These are phyloP conservation scores for Podaxis mareebaensis DNA, from an alignment of 768 basidiomycete genomes.

Conservation along the genomic window DNA sequence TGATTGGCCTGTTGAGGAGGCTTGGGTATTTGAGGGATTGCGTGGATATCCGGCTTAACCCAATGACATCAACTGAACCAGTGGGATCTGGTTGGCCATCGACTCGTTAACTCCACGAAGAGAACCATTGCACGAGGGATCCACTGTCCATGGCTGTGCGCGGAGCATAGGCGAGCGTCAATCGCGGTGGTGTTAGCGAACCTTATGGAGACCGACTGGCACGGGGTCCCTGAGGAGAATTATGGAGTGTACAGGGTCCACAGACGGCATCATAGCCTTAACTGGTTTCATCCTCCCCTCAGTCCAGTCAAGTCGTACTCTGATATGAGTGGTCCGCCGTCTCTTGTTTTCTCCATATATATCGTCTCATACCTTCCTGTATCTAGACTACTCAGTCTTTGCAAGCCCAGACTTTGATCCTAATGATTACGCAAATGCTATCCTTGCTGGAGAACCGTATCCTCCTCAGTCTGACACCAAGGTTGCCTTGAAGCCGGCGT, in stretches of 20 bases:
- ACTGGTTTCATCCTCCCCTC: neutral
- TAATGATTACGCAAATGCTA: conserved; percentile 88
- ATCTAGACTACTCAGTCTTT: conserved; percentile 77
- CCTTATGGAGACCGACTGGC: neutral
- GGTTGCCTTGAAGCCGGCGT: conserved; percentile 28
- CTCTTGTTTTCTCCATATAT: neutral
- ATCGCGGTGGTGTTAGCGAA: neutral
- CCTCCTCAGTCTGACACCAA: conserved; percentile 40
- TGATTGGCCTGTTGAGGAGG: neutral
- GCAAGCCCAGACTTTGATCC: conserved; percentile 76
- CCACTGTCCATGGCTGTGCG: neutral
- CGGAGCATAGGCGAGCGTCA: neutral
- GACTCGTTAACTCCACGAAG: neutral
- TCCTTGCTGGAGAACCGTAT: conserved; percentile 83
- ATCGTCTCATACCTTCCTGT: conserved; percentile 31
- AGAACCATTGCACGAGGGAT: neutral
- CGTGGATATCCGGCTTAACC: neutral
- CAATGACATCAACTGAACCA: neutral
- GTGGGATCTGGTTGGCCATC: too few species aligned
- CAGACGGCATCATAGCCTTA: neutral
- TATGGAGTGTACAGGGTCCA: conserved; percentile 4
- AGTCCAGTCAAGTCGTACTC: neutral
- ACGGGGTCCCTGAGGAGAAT: neutral
- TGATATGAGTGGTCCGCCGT: conserved; percentile 19
- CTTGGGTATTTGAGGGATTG: neutral